Evolutionary conservation across 768 basidiomycete species (phyloP).

Genomic region (Pholiota microspora): DNA sequence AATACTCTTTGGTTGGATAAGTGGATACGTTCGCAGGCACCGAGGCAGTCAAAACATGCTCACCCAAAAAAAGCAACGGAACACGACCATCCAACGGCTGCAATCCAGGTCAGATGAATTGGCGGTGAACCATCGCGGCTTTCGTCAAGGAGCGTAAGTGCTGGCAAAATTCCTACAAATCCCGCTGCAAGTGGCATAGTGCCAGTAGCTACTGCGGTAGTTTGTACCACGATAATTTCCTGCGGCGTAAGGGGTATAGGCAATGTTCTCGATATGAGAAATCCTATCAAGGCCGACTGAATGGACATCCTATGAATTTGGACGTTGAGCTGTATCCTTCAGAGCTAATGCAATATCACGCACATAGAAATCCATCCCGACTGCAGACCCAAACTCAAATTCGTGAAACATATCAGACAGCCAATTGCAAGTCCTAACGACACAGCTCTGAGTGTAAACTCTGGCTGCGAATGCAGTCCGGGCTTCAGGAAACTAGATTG

Average conservation of each 20-base stretch:
- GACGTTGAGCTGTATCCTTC: background rate
- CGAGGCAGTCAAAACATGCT: constrained; percentile 6
- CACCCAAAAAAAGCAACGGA: constrained; percentile 94
- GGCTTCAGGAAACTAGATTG: constrained; percentile 14
- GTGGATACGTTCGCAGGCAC: background rate
- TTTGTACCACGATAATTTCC: constrained; percentile 93
- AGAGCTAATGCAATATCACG: constrained; percentile 14
- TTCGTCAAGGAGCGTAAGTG: constrained; percentile 74
- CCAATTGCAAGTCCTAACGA: constrained; percentile 80
- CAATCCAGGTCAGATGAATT: constrained; percentile 69
- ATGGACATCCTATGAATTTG: constrained; percentile 77
- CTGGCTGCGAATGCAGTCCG: constrained; percentile 29
- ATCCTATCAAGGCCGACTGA: constrained; percentile 92
- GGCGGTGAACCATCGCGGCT: constrained; percentile 76
- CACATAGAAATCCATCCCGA: constrained; percentile 91
- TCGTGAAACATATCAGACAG: constrained; percentile 88
- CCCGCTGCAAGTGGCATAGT: constrained; percentile 82
- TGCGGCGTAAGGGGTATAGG: constrained; percentile 79
- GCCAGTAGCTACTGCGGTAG: constrained; percentile 94
- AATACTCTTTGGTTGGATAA: constrained; percentile 63
- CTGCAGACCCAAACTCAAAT: constrained; percentile 84
- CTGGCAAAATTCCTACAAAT: constrained; percentile 93
- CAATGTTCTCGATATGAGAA: constrained; percentile 74
- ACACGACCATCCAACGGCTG: constrained; percentile 82
- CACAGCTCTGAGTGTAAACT: constrained; percentile 58